Evolutionary conservation across 2,329 filamentous ascomycete species (phyloP), one percentile per base, ranked within the genome.

Genomic region (Colletotrichum somersetense): DNA sequence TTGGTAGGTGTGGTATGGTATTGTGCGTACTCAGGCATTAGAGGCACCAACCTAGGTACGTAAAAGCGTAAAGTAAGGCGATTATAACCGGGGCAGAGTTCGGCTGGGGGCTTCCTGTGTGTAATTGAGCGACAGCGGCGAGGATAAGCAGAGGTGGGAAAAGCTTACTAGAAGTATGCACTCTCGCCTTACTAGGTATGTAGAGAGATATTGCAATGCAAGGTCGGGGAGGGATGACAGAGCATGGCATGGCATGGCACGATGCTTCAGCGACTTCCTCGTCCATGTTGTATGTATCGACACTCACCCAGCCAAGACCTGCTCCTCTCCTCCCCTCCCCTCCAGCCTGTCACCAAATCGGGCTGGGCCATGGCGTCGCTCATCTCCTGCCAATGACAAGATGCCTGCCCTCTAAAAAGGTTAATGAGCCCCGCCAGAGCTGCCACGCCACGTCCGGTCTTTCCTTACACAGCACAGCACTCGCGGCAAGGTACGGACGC

Each of bases 361-460:
- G 65, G 65, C 69, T 65, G 68, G 65, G 65, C 69, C 69, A 71
- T 71, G 65, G 69, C 65, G 69, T 38, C 55, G 69, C 58, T 56
- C 69, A 68, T 58, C 38, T 71, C 57, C 65, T 68, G 55, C 70
- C 70, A 72, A 72, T 70, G 70, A 72, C 61, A 61, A 72, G 70
- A 65, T 72, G 53, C 61, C 16, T 53, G 5, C 18, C 66, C 70
- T 72, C 70, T 70, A 65, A 72, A 65, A 70, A 72, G 70, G 70
- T 72, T 72, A 72, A 72, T 70, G 66, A 65, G 69, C 70, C 70
- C 70, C 66, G 70, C 70, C 33, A 65, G 48, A 70, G 70, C 70
- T 70, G 70, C 70, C 70, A 72, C 70, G 59, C 70, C 70, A 72
- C 70, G 59, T 72, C 66, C 66, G 66, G 70, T 61, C 70, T 70